phyloP scores from a whole-genome alignment of 2,329 filamentous ascomycete species.

The Sporothrix brunneoviolacea region DNA sequence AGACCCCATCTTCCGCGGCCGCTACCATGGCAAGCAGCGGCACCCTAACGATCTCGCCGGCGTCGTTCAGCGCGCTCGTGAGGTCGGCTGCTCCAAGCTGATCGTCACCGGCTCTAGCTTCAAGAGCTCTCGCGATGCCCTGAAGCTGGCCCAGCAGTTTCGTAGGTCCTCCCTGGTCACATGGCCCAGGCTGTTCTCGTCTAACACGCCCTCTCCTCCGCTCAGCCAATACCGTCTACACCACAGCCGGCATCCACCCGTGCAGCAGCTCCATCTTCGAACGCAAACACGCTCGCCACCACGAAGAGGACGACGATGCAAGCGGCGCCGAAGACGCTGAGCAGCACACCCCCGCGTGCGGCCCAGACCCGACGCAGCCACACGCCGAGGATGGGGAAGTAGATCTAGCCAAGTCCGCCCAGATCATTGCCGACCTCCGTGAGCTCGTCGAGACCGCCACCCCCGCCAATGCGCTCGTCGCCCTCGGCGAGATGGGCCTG shows the following conservation, averaged over 20 bases:
- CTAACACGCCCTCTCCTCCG: conserved; percentile 6
- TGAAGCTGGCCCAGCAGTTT: conserved; percentile 66
- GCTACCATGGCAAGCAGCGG: conserved; percentile 70
- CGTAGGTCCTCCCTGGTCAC: conserved; percentile 55
- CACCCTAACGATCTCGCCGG: conserved; percentile 68
- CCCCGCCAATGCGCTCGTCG: conserved; percentile 49
- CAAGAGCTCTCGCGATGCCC: conserved; percentile 65
- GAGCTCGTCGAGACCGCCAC: conserved; percentile 56
- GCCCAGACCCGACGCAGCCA: conserved; percentile 43
- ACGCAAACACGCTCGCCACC: conserved; percentile 37
- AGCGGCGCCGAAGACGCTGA: conserved; percentile 28
- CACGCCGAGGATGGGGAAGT: conserved; percentile 38
- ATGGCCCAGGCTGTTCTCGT: too few relatives aligned
- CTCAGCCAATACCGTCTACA: conserved; percentile 72
- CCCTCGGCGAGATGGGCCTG: conserved; percentile 91
- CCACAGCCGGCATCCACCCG: conserved; percentile 89
- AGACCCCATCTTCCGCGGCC: conserved; percentile 80
- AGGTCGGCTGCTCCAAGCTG: conserved; percentile 78
- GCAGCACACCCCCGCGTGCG: conserved; percentile 46
- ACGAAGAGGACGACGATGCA: conserved; percentile 32
- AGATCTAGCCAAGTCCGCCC: conserved; percentile 37
- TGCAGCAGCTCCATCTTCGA: conserved; percentile 80
- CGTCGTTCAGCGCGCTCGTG: conserved; percentile 70
- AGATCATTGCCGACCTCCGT: conserved; percentile 54
- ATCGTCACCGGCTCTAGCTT: conserved; percentile 92